Percentiles rank a stretch among this genome's conserved stretches.
phyloP scores from a whole-genome alignment of 495 filamentous ascomycete genomes.

The Daldinia vernicosa region DNA sequence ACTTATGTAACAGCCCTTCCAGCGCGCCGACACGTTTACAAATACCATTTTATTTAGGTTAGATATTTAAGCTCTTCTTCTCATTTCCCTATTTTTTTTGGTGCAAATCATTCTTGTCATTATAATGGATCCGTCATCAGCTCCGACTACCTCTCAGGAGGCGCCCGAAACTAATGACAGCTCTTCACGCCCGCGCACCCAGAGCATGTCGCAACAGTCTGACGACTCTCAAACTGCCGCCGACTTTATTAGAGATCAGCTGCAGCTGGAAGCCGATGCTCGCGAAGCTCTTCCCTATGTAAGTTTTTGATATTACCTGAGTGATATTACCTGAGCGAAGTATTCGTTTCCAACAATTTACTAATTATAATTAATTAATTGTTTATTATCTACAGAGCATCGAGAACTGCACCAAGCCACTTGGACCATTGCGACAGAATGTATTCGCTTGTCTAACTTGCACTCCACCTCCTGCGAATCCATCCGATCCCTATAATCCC shows the following conservation, averaged over 20 bases:
- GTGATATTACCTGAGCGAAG: too few relatives aligned
- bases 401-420: constrained; percentile 85
- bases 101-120: not conserved
- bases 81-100: not conserved
- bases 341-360: too few relatives aligned
- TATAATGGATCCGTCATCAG: constrained; percentile 46
- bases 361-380: constrained; percentile 20
- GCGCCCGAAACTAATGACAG: constrained; percentile 34
- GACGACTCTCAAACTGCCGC: constrained; percentile 84
- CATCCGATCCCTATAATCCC: constrained; percentile 69
- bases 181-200: constrained; percentile 47
- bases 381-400: constrained; percentile 69
- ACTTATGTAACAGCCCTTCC: not conserved
- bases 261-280: constrained; percentile 91
- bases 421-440: constrained; percentile 85
- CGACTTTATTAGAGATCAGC: constrained; percentile 91
- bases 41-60: not conserved
- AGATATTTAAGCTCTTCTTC: not conserved
- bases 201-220: constrained; percentile 73
- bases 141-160: constrained; percentile 29
- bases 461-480: constrained; percentile 75
- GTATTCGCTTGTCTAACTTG: constrained; percentile 94
- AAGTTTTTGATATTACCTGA: constrained; percentile 16
- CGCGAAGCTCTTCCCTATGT: constrained; percentile 94
- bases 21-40: not conserved